Conservation (phyloP, 1,284 basidiomycete genomes). For the Trichosporon inkin region DNA sequence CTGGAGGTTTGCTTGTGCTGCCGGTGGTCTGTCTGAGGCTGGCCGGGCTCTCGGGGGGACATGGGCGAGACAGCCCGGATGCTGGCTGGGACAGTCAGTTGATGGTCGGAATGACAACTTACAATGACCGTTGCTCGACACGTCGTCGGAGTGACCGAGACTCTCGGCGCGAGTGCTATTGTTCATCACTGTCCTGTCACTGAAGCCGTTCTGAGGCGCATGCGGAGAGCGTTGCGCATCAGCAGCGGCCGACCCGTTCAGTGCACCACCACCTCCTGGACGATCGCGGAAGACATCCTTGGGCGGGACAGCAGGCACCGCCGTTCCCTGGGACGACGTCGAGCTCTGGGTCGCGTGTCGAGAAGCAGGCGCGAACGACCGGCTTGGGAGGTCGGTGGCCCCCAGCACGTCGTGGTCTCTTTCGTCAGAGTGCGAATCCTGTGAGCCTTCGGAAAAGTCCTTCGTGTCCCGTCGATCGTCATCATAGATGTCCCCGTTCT, state of each 20-base stretch:
- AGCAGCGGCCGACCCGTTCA: neutral
- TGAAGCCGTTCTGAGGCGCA: conserved; percentile 37
- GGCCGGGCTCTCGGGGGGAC: neutral
- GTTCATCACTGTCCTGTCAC: neutral
- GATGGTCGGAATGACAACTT: neutral
- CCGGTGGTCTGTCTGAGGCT: conserved; percentile 28
- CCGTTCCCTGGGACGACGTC: conserved; percentile 27
- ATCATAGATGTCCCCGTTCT: conserved; percentile 5
- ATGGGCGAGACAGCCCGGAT: neutral
- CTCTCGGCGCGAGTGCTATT: neutral
- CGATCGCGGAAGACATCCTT: conserved; percentile 17
- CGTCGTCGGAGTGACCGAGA: neutral
- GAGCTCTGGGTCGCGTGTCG: conserved; percentile 31
- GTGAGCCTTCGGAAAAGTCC: neutral
- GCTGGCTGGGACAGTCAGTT: neutral
- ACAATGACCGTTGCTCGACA: conserved; percentile 7
- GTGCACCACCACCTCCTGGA: conserved; percentile 21
- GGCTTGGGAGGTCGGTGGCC: conserved; percentile 7
- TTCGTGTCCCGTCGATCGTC: neutral
- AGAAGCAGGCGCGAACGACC: conserved; percentile 26
- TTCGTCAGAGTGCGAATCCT: neutral
- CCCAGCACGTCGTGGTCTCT: neutral
- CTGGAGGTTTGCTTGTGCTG: conserved; percentile 40
- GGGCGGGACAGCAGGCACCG: neutral
- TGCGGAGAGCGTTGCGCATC: conserved; percentile 6